phyloP scores from a whole-genome alignment of 768 basidiomycete species.

The Fistulinella prunicolor region DNA sequence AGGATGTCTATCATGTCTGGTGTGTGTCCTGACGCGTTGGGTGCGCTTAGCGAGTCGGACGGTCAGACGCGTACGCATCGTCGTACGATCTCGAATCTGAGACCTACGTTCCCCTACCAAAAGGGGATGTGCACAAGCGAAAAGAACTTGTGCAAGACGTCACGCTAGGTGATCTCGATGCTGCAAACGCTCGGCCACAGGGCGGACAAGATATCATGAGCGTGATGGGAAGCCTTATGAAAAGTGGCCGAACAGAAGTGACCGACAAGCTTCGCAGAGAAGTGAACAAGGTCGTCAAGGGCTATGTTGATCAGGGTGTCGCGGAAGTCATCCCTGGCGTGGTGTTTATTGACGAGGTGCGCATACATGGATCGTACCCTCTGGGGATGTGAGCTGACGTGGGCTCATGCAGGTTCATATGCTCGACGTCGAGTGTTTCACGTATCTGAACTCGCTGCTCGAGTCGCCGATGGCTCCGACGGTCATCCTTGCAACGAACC shows the following conservation, averaged over 20 bases:
- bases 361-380: conserved; percentile 16
- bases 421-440: conserved; percentile 99
- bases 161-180: conserved; percentile 91
- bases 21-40: background rate
- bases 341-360: conserved; percentile 96
- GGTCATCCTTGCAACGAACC: conserved; percentile 94
- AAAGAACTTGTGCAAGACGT: conserved; percentile 96
- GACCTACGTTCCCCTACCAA: conserved; percentile 96
- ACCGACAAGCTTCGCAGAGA: conserved; percentile 95
- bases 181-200: conserved; percentile 93
- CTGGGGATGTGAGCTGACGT: conserved; percentile 1
- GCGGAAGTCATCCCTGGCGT: conserved; percentile 98
- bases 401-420: conserved; percentile 94
- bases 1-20: conserved; percentile 13
- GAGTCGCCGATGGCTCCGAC: conserved; percentile 98
- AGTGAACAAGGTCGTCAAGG: conserved; percentile 96
- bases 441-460: conserved; percentile 92
- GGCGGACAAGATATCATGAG: conserved; percentile 99
- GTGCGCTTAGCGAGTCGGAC: conserved; percentile 74
- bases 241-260: conserved; percentile 91
- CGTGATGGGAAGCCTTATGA: conserved; percentile 91
- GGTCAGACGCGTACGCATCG: conserved; percentile 96
- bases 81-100: conserved; percentile 98
- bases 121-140: conserved; percentile 93
- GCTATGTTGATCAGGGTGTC: conserved; percentile 97